Percentiles rank a stretch among this genome's conserved stretches.
Conservation (phyloP, 768 basidiomycete species). For the Agaricus blazei region DNA sequence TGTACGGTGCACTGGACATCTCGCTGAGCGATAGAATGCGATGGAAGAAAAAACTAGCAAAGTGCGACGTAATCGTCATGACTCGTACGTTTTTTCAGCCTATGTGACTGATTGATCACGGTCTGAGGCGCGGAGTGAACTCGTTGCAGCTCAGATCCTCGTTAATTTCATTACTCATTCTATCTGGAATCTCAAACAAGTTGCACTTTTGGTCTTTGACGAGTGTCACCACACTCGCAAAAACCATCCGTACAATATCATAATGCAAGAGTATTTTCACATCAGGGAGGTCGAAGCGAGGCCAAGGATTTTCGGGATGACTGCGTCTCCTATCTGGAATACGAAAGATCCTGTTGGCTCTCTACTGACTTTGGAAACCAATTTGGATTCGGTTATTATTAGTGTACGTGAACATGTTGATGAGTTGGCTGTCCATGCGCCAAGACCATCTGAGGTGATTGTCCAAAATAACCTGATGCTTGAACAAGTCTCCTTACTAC, state of each 20-base stretch:
- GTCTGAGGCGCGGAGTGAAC: not conserved
- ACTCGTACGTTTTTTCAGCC: slow-evolving; percentile 47
- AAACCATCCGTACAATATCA: slow-evolving; percentile 72
- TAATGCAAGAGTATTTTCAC: slow-evolving; percentile 64
- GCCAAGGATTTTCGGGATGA: slow-evolving; percentile 93
- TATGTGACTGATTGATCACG: not conserved
- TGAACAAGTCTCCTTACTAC: not conserved
- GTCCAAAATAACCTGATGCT: not conserved
- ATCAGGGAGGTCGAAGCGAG: slow-evolving; percentile 36
- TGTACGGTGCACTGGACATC: slow-evolving; percentile 68
- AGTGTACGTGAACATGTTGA: slow-evolving; percentile 66
- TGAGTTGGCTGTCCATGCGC: slow-evolving; percentile 59
- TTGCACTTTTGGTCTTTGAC: slow-evolving; percentile 73
- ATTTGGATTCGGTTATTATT: slow-evolving; percentile 69
- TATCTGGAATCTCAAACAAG: slow-evolving; percentile 65
- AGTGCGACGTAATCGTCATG: slow-evolving; percentile 78
- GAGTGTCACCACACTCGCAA: slow-evolving; percentile 78
- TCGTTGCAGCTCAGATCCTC: slow-evolving; percentile 67
- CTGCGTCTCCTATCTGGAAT: slow-evolving; percentile 87
- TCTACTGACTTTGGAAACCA: slow-evolving; percentile 58
- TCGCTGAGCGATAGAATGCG: slow-evolving; percentile 59
- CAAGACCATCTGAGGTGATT: slow-evolving; percentile 62
- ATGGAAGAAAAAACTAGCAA: slow-evolving; percentile 62
- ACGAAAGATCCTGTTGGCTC: slow-evolving; percentile 62
- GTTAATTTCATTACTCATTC: slow-evolving; percentile 78